phyloP scores from a whole-genome alignment of 176 grass and related monocot species.

The Panicum miliaceum region DNA sequence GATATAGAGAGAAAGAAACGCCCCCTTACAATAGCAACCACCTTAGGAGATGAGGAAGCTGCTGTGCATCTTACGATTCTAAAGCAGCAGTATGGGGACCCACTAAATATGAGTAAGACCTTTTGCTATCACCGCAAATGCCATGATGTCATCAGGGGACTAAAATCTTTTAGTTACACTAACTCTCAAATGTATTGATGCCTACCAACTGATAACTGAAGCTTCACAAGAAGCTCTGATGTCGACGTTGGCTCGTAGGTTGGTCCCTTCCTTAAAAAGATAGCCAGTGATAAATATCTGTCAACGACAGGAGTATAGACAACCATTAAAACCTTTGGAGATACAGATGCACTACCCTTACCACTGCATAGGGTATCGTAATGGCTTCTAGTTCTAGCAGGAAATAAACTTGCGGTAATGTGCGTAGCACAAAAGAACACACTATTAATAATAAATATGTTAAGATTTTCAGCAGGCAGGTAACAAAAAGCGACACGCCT shows the following conservation, averaged over 20 bases:
- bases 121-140: background rate
- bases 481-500: background rate
- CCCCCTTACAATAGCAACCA: too few relatives aligned
- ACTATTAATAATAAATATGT: background rate
- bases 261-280: background rate
- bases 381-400: conserved; percentile 2
- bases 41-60: too few relatives aligned
- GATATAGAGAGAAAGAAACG: too few relatives aligned
- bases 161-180: background rate
- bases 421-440: background rate
- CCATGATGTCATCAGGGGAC: background rate
- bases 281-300: background rate
- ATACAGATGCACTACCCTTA: background rate
- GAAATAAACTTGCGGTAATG: background rate
- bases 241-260: background rate
- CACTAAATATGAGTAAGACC: conserved; percentile 12
- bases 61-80: too few relatives aligned
- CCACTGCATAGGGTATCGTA: background rate
- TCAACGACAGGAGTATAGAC: background rate
- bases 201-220: background rate
- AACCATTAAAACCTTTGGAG: conserved; percentile 11
- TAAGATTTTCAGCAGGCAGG: background rate
- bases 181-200: background rate
- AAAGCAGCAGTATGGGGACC: background rate
- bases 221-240: background rate